Base-by-base conservation (phyloP, 1,284 basidiomycete genomes). In the Pascua sp. region DNA sequence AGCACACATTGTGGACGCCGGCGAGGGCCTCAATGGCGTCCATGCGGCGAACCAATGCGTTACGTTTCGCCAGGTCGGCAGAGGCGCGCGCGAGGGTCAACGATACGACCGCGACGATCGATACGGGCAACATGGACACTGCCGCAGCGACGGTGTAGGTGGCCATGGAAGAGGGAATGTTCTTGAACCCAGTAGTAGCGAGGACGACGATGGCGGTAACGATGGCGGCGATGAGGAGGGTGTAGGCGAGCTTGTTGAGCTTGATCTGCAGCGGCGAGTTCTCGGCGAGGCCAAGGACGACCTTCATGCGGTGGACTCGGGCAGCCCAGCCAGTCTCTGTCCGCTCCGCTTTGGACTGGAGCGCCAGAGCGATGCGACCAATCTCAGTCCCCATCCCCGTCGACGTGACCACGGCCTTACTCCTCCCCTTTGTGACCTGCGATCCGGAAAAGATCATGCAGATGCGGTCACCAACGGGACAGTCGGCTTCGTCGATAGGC, bases 371-470 rank as follows among this genome's bases (percentile, higher is more conserved):
- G 62, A 86, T 86, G 49, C 80, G 81, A 16, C 85, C 84, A 47
- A 87, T 81, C 75, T 85, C 83, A 15, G 85, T 87, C 59, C 77
- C 77, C 86, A 88, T 88, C 5, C 82, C 86, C 10, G 84, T 87
- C 4, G 78, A 79, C 53, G 83, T 79, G 53, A 85, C 82, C 42
- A 87, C 77, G 43, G 83, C 83, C 8, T 79, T 80, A 1, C 81
- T 85, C 46, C 85, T 81, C 47, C 86, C 86, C 72, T 86, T 86
- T 55, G 85, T 84, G 18, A 87, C 82, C 50, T 82, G 79, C 11
- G 83, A 83, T 5, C 84, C 85, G 8, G 84, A 81, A 72, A 81
- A 84, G 38, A 81, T 71, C 71, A 75, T 69, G 37, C 62, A 70
- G 47, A 75, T 52, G 15, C 74, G 73, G 59, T 75, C 73, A 48